These are phyloP conservation scores for Diplosphaera chodatii DNA, from an alignment of 139 green algal species.

Conservation along the genomic window DNA sequence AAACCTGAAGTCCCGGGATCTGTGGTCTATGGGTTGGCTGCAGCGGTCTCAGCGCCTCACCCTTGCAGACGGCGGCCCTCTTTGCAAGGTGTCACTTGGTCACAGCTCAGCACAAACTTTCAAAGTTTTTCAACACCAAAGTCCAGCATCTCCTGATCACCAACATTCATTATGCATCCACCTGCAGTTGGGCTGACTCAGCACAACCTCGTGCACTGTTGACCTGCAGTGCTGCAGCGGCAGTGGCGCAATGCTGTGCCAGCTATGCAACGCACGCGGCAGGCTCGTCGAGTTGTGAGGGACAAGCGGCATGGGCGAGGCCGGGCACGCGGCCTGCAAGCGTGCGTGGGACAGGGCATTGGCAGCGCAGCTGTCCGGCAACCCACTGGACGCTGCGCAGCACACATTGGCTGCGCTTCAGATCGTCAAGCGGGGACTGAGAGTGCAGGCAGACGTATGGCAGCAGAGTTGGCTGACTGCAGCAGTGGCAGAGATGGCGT, in stretches of 20 bases:
- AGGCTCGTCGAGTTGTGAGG: slow-evolving; percentile 23
- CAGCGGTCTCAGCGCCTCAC: slow-evolving; percentile 29
- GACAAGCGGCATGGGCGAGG: too few relatives aligned
- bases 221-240: slow-evolving; percentile 9
- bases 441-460: too few relatives aligned
- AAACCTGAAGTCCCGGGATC: slow-evolving; percentile 38
- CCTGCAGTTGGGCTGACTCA: too few relatives aligned
- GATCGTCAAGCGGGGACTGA: too few relatives aligned
- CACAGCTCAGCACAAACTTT: too few relatives aligned
- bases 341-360: too few relatives aligned
- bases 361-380: too few relatives aligned
- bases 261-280: slow-evolving; percentile 19
- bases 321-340: too few relatives aligned
- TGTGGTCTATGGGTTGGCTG: slow-evolving; percentile 46
- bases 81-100: slow-evolving; percentile 16
- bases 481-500: neutral
- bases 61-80: slow-evolving; percentile 4
- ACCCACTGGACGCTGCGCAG: neutral
- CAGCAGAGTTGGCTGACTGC: neutral
- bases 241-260: slow-evolving; percentile 12
- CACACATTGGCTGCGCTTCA: neutral
- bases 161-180: too few relatives aligned
- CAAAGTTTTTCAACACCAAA: too few relatives aligned
- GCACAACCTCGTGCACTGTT: too few relatives aligned
- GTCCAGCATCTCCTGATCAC: too few relatives aligned